A percentile compares a stretch with the other conserved stretches of the same genome.
Evolutionary conservation across 163 green algal species (phyloP).

Genomic region (Prototheca cutis): DNA sequence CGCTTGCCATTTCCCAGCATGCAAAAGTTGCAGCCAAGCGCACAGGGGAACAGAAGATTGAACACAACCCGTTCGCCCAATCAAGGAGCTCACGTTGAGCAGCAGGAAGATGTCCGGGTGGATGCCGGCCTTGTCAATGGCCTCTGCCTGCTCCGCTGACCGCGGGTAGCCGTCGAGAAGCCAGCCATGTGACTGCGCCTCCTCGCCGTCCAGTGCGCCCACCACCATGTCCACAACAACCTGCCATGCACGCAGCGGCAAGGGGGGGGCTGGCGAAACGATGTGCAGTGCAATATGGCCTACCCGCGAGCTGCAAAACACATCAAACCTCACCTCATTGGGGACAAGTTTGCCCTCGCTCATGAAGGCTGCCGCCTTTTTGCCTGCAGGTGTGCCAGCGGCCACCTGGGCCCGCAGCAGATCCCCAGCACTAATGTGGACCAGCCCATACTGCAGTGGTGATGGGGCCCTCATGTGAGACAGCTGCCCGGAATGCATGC

Average conservation of each 20-base stretch:
- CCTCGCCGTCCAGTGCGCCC: constrained; percentile 39
- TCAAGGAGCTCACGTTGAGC: constrained; percentile 76
- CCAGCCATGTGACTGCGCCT: constrained; percentile 72
- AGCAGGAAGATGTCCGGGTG: constrained; percentile 91
- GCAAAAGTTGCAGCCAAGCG: too few species aligned
- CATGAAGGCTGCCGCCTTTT: constrained; percentile 88
- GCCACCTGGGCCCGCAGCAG: constrained; percentile 90
- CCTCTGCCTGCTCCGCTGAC: constrained; percentile 80
- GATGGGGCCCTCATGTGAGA: too few species aligned
- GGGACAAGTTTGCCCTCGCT: constrained; percentile 85
- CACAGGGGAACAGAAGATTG: too few species aligned
- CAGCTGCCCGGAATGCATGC: too few species aligned
- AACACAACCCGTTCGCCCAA: too few species aligned
- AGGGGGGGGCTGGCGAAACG: too few species aligned
- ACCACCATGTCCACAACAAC: constrained; percentile 75
- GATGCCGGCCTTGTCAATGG: constrained; percentile 85
- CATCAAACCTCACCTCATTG: constrained; percentile 69
- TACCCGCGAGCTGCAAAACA: too few species aligned
- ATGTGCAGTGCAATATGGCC: too few species aligned
- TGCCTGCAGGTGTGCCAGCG: constrained; percentile 68
- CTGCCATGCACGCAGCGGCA: too few species aligned
- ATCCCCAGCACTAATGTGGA: constrained; percentile 96
- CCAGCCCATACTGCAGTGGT: constrained; percentile 87
- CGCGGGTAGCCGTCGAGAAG: constrained; percentile 96
- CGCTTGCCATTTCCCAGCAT: too few species aligned